Base-by-base conservation (phyloP, 352 stramenopile genomes). In the Globisporangium takayamanum region DNA sequence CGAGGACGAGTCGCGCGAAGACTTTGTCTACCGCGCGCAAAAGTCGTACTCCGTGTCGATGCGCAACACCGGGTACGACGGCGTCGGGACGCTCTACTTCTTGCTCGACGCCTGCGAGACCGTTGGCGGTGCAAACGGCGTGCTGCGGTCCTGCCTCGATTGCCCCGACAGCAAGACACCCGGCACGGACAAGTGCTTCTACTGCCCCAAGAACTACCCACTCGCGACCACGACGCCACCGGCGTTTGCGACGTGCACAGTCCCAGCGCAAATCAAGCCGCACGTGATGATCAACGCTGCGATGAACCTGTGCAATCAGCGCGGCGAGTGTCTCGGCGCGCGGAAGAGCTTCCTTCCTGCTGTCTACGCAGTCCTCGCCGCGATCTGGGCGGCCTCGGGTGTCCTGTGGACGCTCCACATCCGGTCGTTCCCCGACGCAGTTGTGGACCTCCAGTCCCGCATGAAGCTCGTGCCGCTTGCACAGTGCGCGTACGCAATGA, bases 101-200 rank as follows among this genome's bases (percentile, higher is more conserved):
- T 76, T 73, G 53, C 72, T 87, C 20, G 70, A 88, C 52, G 68
- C 76, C 0, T 88, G 78, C 46, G 78, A 88, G 60, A 78, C 74
- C 5, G 54, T 82, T 22, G 78, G 70, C 4, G 78, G 74, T 0
- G 46, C 60, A 1, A 30, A 72, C 0, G 73, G 72, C 2, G 77
- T 85, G 15, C 59, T 88, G 45, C 74, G 74, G 2, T 87, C 76
- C 10, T 87, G 78, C 44, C 61, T 87, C 1, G 41, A 63, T 2
- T 39, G 56, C 51, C 37, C 60, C 10, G 60, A 55, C 22, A 69
- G 59, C 42, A 41, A 69, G 14, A 11, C 54, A 10, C 2, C 3
- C 44, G 10, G 54, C 58, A 8, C 52, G 58, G 15, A 33, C 50
- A 33, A 30, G 18, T 88, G 74, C 42, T 86, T 85, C 52, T 72